Conservation (phyloP, 371 early-diverging fungal genomes). For the Mortierella sp. region DNA sequence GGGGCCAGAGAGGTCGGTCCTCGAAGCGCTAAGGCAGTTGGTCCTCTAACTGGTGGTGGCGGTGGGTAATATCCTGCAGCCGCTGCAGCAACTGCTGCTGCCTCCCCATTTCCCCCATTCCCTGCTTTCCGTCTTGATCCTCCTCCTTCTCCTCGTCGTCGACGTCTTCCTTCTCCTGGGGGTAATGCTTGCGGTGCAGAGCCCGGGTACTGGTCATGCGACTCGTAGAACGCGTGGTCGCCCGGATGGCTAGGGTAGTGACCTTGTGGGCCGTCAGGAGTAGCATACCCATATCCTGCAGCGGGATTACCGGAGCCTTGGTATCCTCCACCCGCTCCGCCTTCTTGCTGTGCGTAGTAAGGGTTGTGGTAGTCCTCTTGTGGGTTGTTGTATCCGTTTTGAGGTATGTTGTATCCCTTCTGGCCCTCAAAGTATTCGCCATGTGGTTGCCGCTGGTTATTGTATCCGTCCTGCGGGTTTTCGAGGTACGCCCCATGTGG, state of each 20-base stretch:
- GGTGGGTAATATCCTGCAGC: constrained; percentile 3
- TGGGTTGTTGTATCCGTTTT: constrained; percentile 20
- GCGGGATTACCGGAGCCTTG: background rate
- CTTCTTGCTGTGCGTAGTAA: constrained; percentile 25
- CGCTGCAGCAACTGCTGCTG: background rate
- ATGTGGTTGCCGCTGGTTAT: constrained; percentile 19
- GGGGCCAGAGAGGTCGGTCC: background rate
- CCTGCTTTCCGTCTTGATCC: too few species aligned
- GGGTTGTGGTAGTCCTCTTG: constrained; percentile 36
- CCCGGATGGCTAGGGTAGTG: background rate
- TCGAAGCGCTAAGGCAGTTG: background rate
- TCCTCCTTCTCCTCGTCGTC: too few species aligned
- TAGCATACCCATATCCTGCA: background rate
- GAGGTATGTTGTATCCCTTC: too few species aligned
- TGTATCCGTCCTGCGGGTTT: constrained; percentile 15
- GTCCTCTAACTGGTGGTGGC: background rate
- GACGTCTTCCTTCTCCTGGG: too few species aligned
- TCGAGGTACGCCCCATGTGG: constrained; percentile 28
- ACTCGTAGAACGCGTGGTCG: background rate
- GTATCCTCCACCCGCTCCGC: constrained; percentile 4
- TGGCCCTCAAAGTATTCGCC: constrained; percentile 28
- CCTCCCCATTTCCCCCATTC: too few species aligned
- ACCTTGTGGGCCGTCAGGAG: background rate
- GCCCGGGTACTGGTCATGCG: background rate
- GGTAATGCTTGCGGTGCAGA: background rate